Evolutionary conservation across 768 basidiomycete species (phyloP), one percentile per base, ranked within the genome.

Genomic region (Leccinum olivaceopallidum): DNA sequence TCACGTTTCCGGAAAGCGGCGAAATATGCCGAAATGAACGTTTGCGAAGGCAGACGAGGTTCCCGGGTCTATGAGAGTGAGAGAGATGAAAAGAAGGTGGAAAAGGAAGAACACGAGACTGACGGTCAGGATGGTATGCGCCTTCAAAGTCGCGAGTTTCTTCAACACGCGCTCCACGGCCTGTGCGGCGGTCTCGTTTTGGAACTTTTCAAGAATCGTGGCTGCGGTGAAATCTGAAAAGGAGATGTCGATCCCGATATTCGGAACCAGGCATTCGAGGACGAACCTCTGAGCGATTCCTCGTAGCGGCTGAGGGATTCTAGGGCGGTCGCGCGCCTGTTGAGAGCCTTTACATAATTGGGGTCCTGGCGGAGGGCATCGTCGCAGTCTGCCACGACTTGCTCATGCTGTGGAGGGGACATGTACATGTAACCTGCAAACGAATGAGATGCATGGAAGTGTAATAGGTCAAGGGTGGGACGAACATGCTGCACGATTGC

Each of bases 401-500:
- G 81, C 10, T 94, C 91, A 73, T 88, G 80, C 67, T 94, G 82
- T 56, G 94, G 92, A 3, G 94, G 94, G 13, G 81, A 77, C 81
- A 95, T 86, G 81, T 96, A 95, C 74, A 96, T 85, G 75, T 95
- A 97, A 75, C 93, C 93, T 94, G 57, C 9, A 13, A 57, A 24
- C 9, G n/a, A 4, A 58, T 67, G 44, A 65, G 65, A 2, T 5
- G 6, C 2, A 36, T 3, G 12, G 24, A 16, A 20, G 30, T 5
- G 18, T 0, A 16, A 14, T 48, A 20, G 20, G 14, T 36, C 26
- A 48, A 26, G 5, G 28, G n/a, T 4, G 10, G 26, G 22, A 67
- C 88, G 58, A 60, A 94, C 96, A 98, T 62, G 97, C 97, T 44
- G 96, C 97, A 55, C 97, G 88, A 76, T 99, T 99, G 76, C 92